Conservation (phyloP, 2,329 filamentous ascomycete genomes). For the Pestalotiopsis sp. region DNA sequence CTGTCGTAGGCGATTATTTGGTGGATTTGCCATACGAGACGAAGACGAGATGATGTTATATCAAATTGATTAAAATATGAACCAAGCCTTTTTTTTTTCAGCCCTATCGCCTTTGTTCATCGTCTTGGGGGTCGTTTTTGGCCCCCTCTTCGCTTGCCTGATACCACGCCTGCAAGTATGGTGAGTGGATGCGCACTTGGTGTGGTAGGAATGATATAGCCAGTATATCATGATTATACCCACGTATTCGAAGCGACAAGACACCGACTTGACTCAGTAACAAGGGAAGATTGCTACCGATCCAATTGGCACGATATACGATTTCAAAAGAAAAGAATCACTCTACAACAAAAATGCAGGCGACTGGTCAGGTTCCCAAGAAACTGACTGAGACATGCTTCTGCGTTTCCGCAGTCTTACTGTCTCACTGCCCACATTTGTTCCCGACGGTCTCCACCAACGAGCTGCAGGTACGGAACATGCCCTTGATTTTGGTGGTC, state of each 20-base stretch:
- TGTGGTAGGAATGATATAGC: not conserved
- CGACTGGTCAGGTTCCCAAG: not conserved
- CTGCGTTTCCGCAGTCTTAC: not conserved
- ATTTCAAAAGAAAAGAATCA: not conserved
- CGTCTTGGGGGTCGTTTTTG: no score
- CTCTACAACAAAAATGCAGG: not conserved
- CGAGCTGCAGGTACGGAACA: not conserved
- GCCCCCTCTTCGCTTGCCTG: no score
- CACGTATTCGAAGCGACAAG: no score
- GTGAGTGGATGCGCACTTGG: no score
- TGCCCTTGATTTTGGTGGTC: not conserved
- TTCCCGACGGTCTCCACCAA: not conserved
- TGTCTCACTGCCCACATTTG: not conserved
- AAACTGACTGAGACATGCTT: not conserved
- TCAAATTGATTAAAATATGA: not conserved
- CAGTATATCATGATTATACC: not conserved
- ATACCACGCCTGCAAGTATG: no score
- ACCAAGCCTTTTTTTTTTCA: not conserved
- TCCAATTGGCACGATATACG: not conserved
- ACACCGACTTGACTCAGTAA: no score
- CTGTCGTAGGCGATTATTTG: no score
- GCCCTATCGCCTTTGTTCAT: not conserved
- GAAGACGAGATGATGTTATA: no score
- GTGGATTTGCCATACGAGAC: no score
- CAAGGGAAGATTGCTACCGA: not conserved